phyloP scores from a whole-genome alignment of 768 basidiomycete species.

The Amanita exitialis region DNA sequence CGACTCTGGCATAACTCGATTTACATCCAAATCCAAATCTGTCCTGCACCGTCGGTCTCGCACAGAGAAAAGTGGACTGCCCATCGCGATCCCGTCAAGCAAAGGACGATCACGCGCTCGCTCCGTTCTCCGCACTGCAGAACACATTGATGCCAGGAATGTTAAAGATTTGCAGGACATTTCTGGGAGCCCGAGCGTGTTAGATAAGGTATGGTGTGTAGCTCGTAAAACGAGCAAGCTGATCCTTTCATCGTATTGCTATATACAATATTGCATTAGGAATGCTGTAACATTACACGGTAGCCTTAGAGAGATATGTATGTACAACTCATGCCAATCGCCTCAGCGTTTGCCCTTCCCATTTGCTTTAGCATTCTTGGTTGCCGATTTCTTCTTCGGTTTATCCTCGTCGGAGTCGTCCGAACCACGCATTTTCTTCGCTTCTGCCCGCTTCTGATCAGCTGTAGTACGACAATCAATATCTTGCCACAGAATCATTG shows the following conservation, averaged over 20 bases:
- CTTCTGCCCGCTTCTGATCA: slow-evolving; percentile 39
- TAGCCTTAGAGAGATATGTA: background rate
- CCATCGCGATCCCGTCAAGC: no score
- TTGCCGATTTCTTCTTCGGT: slow-evolving; percentile 38
- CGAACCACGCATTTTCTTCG: slow-evolving; percentile 30
- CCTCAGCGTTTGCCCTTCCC: slow-evolving; percentile 20
- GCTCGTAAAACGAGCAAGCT: no score
- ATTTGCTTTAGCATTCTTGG: slow-evolving; percentile 21
- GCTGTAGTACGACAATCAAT: slow-evolving; percentile 19
- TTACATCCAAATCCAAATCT: slow-evolving; percentile 47
- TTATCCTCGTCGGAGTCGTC: slow-evolving; percentile 43
- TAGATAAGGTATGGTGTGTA: no score
- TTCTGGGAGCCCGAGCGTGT: no score
- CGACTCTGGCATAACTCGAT: slow-evolving; percentile 47
- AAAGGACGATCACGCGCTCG: no score
- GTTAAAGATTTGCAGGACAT: no score
- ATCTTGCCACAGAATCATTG: slow-evolving; percentile 10
- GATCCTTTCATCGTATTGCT: no score
- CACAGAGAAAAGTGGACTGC: no score
- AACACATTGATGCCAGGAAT: no score
- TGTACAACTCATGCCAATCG: background rate
- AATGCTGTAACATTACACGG: background rate
- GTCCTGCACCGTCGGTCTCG: slow-evolving; percentile 26
- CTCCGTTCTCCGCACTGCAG: no score
- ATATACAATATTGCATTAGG: background rate